A percentile compares a stretch with the other conserved stretches of the same genome.
Evolutionary conservation across 129 eudicot genomes (phyloP).

Genomic region (Ambrosia artemisiifolia): DNA sequence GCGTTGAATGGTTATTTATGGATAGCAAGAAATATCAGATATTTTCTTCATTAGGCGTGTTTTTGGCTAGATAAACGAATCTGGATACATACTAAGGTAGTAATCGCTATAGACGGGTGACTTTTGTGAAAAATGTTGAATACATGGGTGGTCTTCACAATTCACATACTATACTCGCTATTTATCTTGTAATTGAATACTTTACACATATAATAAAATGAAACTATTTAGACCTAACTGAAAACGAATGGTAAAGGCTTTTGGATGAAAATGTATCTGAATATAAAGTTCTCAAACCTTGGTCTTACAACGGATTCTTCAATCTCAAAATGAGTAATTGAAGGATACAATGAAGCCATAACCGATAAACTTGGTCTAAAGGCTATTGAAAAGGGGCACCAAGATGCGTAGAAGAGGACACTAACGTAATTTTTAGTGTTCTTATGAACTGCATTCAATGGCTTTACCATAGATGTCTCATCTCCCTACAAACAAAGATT

Average conservation of each 20-base stretch:
- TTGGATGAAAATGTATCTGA: too few relatives aligned
- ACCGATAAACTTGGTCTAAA: conserved; percentile 66
- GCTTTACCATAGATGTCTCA: conserved; percentile 70
- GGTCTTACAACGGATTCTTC: conserved; percentile 83
- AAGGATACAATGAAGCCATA: conserved; percentile 70
- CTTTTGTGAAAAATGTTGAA: too few relatives aligned
- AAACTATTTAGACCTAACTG: too few relatives aligned
- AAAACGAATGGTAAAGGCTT: too few relatives aligned
- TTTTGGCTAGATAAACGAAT: too few relatives aligned
- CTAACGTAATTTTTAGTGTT: conserved; percentile 56
- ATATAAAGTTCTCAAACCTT: conserved; percentile 47
- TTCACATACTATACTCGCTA: neutral
- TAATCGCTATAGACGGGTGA: too few relatives aligned
- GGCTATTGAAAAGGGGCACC: conserved; percentile 82
- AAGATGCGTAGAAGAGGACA: conserved; percentile 82
- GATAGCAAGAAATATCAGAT: too few relatives aligned
- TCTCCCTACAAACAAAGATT: conserved; percentile 57
- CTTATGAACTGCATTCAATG: conserved; percentile 52
- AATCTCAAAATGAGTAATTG: conserved; percentile 78
- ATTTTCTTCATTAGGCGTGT: too few relatives aligned
- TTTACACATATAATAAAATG: neutral
- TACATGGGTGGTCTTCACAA: neutral
- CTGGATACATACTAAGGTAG: too few relatives aligned
- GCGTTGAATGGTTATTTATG: too few relatives aligned
- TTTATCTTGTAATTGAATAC: neutral